Base-by-base conservation (phyloP, 257 asterid species). In the Schizonepeta tenuifolia region DNA sequence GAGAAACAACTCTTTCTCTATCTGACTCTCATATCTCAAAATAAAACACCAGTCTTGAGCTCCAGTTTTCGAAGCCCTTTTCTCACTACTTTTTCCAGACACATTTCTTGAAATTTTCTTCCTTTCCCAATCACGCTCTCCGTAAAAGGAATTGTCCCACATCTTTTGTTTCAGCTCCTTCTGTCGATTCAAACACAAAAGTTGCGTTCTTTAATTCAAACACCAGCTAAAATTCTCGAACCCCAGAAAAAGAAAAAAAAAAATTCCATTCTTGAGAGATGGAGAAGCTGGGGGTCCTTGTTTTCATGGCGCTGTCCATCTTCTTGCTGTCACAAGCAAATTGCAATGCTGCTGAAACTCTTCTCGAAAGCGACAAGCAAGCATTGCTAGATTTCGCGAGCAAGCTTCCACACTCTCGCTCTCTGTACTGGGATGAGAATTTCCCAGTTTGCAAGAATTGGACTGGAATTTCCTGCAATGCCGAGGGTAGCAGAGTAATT, bases 381-480 rank as follows among this genome's bases (percentile, higher is more conserved):
- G 98, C 98, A 10, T 82, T 92, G 82, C 89, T 88, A 2, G 94
- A 90, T 71, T 92, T 92, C 61, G 87, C 56, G 36, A 60, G 36
- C 65, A 77, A 81, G 65, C 61, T 86, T 13, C 87, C 88, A 31
- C 98, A 85, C 80, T 78, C 77, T 36, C 84, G 82, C 26, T 43
- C 88, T 47, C 74, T 90, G 57, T 85, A 88, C 84, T 92, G 97
- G 98, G 73, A 81, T 59, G 71, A 50, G 21, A 65, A 78, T 40
- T 55, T 41, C 40, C 71, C 93, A 26, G 87, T 86, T 12, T 92
- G 98, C 87, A 67, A 75, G 35, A 85, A 84, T 62, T 92, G 96
- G 98, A 88, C 86, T 35, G 98, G 98, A 20, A 83, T 92, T 12
- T 36, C 72, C 0, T 92, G 98, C 75, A 84, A 66, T 60, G 88